These are phyloP conservation scores for Pseudogymnoascus sp. DNA, from an alignment of 2,329 filamentous ascomycete genomes.

Conservation along the genomic window DNA sequence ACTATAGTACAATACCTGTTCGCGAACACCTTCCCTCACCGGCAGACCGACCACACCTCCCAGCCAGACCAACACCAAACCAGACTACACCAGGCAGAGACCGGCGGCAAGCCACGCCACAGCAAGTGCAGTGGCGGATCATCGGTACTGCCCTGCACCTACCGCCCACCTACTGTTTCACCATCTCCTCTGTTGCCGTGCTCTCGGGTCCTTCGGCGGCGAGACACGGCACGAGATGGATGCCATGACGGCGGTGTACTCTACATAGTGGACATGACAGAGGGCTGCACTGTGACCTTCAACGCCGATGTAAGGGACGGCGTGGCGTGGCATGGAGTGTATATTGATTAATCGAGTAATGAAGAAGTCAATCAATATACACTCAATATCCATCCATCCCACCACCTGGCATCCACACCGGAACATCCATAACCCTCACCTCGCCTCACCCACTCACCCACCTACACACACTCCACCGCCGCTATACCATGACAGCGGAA, in stretches of 20 bases:
- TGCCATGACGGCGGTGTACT: too few species aligned
- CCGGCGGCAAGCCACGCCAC: background rate
- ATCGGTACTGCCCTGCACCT: background rate
- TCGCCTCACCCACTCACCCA: too few species aligned
- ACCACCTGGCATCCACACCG: background rate
- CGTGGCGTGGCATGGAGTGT: too few species aligned
- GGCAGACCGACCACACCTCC: background rate
- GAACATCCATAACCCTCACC: background rate
- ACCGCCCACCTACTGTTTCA: background rate
- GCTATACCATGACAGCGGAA: background rate
- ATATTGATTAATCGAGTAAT: background rate
- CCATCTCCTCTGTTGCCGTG: background rate
- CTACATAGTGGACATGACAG: background rate
- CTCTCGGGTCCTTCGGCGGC: background rate
- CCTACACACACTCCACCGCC: background rate
- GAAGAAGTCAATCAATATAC: background rate
- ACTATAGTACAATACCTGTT: background rate
- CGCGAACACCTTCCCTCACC: background rate
- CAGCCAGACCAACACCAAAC: background rate
- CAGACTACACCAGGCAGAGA: background rate
- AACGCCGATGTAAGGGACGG: background rate
- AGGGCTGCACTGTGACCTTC: background rate
- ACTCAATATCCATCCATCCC: background rate
- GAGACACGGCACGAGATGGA: background rate
- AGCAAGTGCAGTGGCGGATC: background rate